Conservation (phyloP, 192 early-diverging fungal genomes). For the Podila epicladia region DNA sequence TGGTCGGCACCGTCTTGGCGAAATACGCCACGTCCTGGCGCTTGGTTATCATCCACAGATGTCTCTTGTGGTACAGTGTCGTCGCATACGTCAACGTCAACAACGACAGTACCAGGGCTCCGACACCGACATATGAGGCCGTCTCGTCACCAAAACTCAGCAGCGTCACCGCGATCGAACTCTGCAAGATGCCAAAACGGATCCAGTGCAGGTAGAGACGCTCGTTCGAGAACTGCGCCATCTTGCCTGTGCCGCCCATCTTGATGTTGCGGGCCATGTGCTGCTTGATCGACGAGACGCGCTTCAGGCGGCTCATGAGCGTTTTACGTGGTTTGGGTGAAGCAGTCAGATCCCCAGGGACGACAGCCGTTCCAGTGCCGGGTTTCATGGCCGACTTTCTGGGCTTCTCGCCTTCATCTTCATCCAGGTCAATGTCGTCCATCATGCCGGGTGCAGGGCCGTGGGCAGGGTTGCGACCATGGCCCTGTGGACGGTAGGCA, state of each 20-base stretch:
- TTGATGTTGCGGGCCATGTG: background rate
- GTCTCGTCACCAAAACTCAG: slow-evolving; percentile 21
- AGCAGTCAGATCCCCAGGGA: background rate
- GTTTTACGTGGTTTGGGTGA: background rate
- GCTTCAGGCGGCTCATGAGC: background rate
- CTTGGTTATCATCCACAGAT: slow-evolving; percentile 21
- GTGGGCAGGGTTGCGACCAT: background rate
- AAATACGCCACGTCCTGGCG: slow-evolving; percentile 35
- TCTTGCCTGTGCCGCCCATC: slow-evolving; percentile 9
- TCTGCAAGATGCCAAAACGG: slow-evolving; percentile 29
- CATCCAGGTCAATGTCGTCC: slow-evolving; percentile 1
- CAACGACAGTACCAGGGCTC: slow-evolving; percentile 13
- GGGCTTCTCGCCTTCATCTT: background rate
- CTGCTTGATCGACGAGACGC: background rate
- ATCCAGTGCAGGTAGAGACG: slow-evolving; percentile 46
- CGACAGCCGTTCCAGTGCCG: background rate
- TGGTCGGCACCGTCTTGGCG: slow-evolving; percentile 20
- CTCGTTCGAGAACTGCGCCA: slow-evolving; percentile 31
- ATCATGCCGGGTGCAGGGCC: background rate
- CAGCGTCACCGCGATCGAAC: slow-evolving; percentile 15
- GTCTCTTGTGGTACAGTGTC: slow-evolving; percentile 36
- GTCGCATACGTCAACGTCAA: slow-evolving; percentile 35
- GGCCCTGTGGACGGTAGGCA: background rate
- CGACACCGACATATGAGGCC: slow-evolving; percentile 13
- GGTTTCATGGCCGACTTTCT: background rate